phyloP scores from a whole-genome alignment of 345 rosid species.

The Rhizophora mangle region DNA sequence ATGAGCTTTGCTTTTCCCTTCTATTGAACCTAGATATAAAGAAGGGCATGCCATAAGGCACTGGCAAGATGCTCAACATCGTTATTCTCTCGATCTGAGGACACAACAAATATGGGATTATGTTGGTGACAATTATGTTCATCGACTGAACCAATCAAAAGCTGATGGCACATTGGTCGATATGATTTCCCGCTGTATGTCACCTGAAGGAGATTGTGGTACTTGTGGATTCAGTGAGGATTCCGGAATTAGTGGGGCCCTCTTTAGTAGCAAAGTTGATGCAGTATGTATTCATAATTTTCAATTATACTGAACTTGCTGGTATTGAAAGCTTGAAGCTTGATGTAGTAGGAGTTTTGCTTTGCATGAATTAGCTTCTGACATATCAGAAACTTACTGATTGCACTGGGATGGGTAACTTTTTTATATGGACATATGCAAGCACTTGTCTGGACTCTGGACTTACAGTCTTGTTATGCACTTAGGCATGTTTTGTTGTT shows the following conservation, averaged over 20 bases:
- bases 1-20: neutral
- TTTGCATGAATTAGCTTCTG: neutral
- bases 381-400: neutral
- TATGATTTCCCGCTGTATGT: constrained; percentile 48
- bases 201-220: constrained; percentile 63
- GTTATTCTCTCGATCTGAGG: constrained; percentile 82
- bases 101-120: constrained; percentile 98
- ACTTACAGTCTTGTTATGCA: neutral
- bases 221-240: constrained; percentile 70
- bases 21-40: constrained; percentile 61
- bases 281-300: constrained; percentile 44
- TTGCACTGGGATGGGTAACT: neutral
- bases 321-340: neutral
- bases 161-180: constrained; percentile 69
- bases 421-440: neutral
- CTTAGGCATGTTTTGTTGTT: neutral
- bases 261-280: constrained; percentile 86
- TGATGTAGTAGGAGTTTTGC: neutral
- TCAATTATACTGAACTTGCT: constrained; percentile 3
- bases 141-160: constrained; percentile 88
- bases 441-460: neutral
- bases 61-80: constrained; percentile 87
- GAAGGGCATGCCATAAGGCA: constrained; percentile 89
- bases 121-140: constrained; percentile 91
- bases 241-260: constrained; percentile 71